phyloP scores from a whole-genome alignment of 139 green algal species.

The Pseudopediastrum boryanum region DNA sequence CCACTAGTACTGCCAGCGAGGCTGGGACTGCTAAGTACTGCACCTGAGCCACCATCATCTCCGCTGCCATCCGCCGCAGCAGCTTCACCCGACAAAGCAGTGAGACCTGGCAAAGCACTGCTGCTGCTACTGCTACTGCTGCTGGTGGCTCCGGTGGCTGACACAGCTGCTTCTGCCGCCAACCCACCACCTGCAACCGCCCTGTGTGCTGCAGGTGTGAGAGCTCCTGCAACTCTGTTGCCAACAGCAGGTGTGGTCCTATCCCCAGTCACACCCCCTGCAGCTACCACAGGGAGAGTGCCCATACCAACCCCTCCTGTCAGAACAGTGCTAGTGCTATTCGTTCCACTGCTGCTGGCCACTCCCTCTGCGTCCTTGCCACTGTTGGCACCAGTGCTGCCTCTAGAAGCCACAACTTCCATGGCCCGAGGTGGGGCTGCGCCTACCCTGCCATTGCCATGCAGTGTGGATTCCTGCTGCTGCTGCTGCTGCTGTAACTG shows the following conservation, averaged over 20 bases:
- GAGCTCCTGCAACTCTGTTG: no score
- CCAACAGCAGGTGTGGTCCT: no score
- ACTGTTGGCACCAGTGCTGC: not conserved
- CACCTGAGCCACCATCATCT: no score
- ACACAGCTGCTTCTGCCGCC: slow-evolving; percentile 19
- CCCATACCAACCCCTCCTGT: no score
- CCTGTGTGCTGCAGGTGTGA: not conserved
- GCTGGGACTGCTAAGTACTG: no score
- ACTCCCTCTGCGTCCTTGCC: not conserved
- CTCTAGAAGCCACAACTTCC: not conserved
- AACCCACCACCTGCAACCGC: no score
- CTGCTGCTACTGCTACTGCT: not conserved
- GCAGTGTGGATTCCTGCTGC: not conserved
- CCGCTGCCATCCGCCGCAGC: not conserved
- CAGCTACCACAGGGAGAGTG: no score
- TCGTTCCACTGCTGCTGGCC: not conserved
- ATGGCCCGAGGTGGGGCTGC: not conserved
- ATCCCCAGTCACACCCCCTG: no score
- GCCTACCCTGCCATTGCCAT: no score
- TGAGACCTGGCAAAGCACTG: not conserved
- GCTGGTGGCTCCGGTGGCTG: not conserved
- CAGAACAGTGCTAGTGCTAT: not conserved
- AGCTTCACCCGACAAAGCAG: not conserved
- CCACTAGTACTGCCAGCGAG: no score
- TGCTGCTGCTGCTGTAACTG: slow-evolving; percentile 2